A percentile compares a stretch with the other conserved stretches of the same genome.
phyloP scores from a whole-genome alignment of 2,329 filamentous ascomycete genomes.

The Fusarium mexicanum region DNA sequence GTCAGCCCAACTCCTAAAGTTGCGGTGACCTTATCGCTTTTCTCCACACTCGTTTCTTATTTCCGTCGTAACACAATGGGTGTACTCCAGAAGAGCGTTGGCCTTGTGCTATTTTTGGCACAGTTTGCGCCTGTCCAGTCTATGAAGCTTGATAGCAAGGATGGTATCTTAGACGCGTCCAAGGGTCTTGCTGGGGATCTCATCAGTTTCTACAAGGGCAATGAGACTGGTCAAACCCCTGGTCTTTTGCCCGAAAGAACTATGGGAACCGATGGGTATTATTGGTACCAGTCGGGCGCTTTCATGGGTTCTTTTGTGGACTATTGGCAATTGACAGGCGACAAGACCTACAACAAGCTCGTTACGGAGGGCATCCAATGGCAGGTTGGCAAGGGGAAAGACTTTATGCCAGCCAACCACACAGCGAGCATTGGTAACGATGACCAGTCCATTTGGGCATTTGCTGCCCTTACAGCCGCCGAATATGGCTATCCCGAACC shows the following conservation, averaged over 20 bases:
- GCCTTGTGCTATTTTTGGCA: conserved; percentile 5
- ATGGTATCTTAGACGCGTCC: conserved; percentile 22
- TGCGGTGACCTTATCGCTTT: background rate
- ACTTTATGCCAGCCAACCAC: conserved; percentile 70
- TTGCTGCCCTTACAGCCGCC: conserved; percentile 72
- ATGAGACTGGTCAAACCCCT: conserved; percentile 60
- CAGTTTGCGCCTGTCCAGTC: conserved; percentile 6
- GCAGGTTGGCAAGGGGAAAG: conserved; percentile 63
- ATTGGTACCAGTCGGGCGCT: conserved; percentile 78
- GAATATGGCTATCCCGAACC: conserved; percentile 71
- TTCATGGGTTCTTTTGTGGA: conserved; percentile 75
- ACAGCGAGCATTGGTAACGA: conserved; percentile 68
- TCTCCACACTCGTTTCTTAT: background rate
- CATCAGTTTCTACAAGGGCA: conserved; percentile 61
- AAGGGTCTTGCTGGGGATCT: conserved; percentile 59
- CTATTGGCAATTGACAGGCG: conserved; percentile 75
- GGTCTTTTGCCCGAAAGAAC: conserved; percentile 61
- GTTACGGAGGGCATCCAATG: conserved; percentile 65
- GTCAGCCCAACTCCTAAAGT: background rate
- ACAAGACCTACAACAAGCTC: conserved; percentile 68
- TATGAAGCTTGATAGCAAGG: conserved; percentile 1
- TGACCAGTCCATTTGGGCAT: conserved; percentile 77
- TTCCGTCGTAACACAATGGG: background rate
- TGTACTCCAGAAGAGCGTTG: background rate
- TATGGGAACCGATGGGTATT: conserved; percentile 57